A percentile compares a stretch with the other conserved stretches of the same genome.
Evolutionary conservation across 2,329 filamentous ascomycete species (phyloP).

Genomic region (Aureobasidium zeae): DNA sequence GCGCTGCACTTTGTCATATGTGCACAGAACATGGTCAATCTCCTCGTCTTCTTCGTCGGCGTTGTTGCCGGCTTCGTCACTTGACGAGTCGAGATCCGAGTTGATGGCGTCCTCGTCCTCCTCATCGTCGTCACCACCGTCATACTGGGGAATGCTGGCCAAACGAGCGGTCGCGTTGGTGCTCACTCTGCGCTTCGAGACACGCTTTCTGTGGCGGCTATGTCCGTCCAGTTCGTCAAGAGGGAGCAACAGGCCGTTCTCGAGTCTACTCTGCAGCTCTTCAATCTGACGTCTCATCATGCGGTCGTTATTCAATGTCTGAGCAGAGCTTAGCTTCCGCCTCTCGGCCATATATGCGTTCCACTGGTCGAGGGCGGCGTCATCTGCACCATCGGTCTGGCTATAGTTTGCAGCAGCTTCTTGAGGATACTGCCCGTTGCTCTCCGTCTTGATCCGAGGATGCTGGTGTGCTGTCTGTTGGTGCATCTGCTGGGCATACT

Average conservation of each 20-base stretch:
- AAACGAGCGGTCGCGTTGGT: neutral
- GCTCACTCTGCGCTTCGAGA: constrained; percentile 19
- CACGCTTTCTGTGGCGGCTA: constrained; percentile 26
- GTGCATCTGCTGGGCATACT: constrained; percentile 30
- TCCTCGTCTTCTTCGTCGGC: constrained; percentile 83
- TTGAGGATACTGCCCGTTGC: constrained; percentile 16
- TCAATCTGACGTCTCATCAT: constrained; percentile 61
- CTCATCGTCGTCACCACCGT: constrained; percentile 35
- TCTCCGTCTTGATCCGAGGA: constrained; percentile 30
- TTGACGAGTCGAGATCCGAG: constrained; percentile 94
- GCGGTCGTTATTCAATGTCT: constrained; percentile 53
- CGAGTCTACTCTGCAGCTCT: constrained; percentile 56
- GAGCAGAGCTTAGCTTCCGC: constrained; percentile 42
- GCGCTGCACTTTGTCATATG: constrained; percentile 97
- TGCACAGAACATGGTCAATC: constrained; percentile 88
- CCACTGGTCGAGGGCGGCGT: constrained; percentile 46
- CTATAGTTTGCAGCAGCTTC: constrained; percentile 41
- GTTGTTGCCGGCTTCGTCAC: constrained; percentile 53
- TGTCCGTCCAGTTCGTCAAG: constrained; percentile 45
- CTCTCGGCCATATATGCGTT: constrained; percentile 51
- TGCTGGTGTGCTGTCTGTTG: constrained; percentile 31
- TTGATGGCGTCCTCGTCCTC: constrained; percentile 92
- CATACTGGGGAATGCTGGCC: constrained; percentile 16
- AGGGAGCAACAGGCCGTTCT: constrained; percentile 69
- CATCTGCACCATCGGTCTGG: constrained; percentile 71